Evolutionary conservation across 139 green algal genomes (phyloP).

Genomic region (Auxenochlorella protothecoides): DNA sequence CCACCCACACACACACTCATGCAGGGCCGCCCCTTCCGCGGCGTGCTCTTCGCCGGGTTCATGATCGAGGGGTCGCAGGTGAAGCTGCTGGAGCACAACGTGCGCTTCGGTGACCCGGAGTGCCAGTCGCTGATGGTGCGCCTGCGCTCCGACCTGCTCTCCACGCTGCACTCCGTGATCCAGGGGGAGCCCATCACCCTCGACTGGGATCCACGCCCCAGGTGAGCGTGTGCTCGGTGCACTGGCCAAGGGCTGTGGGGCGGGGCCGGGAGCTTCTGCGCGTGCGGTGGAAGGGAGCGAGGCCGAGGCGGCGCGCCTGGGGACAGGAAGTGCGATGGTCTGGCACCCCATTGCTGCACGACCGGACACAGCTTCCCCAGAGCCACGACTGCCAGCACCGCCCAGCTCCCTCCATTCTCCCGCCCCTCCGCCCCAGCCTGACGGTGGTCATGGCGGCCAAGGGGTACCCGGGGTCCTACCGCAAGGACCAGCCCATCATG

Average conservation of each 20-base stretch:
- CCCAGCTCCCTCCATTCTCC: background rate
- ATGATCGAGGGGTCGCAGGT: conserved; percentile 88
- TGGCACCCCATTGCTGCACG: too few relatives aligned
- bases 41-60: conserved; percentile 92
- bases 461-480: conserved; percentile 89
- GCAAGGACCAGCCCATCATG: conserved; percentile 70
- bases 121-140: conserved; percentile 92
- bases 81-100: conserved; percentile 96
- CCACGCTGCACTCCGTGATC: conserved; percentile 49
- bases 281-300: background rate
- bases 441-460: conserved; percentile 82
- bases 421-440: conserved; percentile 29
- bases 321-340: too few relatives aligned
- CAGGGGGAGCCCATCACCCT: conserved; percentile 38
- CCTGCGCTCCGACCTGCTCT: conserved; percentile 73
- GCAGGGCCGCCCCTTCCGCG: conserved; percentile 66
- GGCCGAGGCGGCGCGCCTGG: too few relatives aligned
- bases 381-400: background rate
- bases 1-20: too few relatives aligned
- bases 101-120: conserved; percentile 96
- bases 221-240: background rate
- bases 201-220: conserved; percentile 44
- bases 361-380: too few relatives aligned
- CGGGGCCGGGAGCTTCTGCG: background rate
- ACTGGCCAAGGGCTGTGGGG: background rate